Evolutionary conservation across 73 alveolate species (phyloP), one percentile per base, ranked within the genome.

Genomic region (Diophrys sp.): DNA sequence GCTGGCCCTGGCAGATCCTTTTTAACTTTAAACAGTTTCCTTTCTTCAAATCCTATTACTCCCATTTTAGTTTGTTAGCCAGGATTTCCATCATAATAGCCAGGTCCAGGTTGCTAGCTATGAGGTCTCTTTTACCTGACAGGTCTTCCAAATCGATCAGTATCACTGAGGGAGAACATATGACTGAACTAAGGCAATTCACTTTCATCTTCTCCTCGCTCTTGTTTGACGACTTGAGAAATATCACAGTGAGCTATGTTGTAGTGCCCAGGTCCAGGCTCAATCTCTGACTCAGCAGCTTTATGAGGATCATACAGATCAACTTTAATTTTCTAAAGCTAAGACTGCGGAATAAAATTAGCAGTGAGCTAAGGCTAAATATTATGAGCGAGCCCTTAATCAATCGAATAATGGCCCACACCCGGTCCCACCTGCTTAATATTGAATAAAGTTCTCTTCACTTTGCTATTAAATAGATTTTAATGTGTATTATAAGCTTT

Each of bases 201-300:
- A n/a, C n/a, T n/a, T n/a, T n/a, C n/a, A 0, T 87, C 89, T 0
- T 25, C 85, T 25, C n/a, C 85, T 74, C 23, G 78, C 31, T 23
- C 78, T 23, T 66, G 26, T 66, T 70, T 8, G n/a, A 44, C 62
- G 18, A 44, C 70, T 27, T 0, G 28, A 1, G 26, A 11, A 29
- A 26, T 23, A 8, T 30, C 23, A 23, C 34, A 0, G 1, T 62
- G 30, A 30, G 23, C 77, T 14, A 71, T 27, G 56, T 23, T 25
- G 54, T 90, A 90, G 30, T 75, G 73, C n/a, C 92, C 94, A 11
- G 96, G 96, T 31, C 96, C 96, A 23, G 96, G 96, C 25, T 31
- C 76, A 2, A 62, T 79, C 2, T 30, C 70, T 68, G 53, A 27
- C n/a, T 68, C 86, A n/a, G 68, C 80, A 1, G 79, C 83, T 1